Percentiles rank a stretch among this genome's conserved stretches.
phyloP scores from a whole-genome alignment of 768 basidiomycete species.

The Lactarius sp. region DNA sequence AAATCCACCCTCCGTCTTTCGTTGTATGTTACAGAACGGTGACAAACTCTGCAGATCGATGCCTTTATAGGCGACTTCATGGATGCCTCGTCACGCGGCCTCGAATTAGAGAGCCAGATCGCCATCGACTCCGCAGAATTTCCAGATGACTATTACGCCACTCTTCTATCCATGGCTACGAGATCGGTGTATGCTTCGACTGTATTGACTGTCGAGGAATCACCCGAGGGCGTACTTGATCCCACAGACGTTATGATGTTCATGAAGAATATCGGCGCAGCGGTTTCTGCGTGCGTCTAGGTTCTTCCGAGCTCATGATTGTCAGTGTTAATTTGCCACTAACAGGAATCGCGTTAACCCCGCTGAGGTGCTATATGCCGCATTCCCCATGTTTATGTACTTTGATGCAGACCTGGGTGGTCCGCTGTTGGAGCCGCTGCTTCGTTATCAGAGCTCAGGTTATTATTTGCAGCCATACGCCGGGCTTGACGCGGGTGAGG shows the following conservation, averaged over 20 bases:
- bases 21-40: neutral
- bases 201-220: constrained; percentile 17
- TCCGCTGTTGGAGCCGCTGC: constrained; percentile 18
- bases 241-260: constrained; percentile 25
- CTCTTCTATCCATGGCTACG: constrained; percentile 9
- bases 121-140: neutral
- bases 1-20: neutral
- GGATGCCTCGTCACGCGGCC: constrained; percentile 4
- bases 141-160: neutral
- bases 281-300: constrained; percentile 1
- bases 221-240: constrained; percentile 5
- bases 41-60: constrained; percentile 7
- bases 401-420: constrained; percentile 16
- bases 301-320: neutral
- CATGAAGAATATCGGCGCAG: constrained; percentile 18
- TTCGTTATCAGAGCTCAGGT: constrained; percentile 14
- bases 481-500: constrained; percentile 18
- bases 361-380: constrained; percentile 16
- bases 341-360: constrained; percentile 20
- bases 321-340: neutral
- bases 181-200: constrained; percentile 16
- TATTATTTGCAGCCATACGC: constrained; percentile 11
- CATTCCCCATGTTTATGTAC: constrained; percentile 23
- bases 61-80: constrained; percentile 13
- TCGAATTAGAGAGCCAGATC: constrained; percentile 12